phyloP scores from a whole-genome alignment of 208 protist genomes.

The Leishmania turanica region DNA sequence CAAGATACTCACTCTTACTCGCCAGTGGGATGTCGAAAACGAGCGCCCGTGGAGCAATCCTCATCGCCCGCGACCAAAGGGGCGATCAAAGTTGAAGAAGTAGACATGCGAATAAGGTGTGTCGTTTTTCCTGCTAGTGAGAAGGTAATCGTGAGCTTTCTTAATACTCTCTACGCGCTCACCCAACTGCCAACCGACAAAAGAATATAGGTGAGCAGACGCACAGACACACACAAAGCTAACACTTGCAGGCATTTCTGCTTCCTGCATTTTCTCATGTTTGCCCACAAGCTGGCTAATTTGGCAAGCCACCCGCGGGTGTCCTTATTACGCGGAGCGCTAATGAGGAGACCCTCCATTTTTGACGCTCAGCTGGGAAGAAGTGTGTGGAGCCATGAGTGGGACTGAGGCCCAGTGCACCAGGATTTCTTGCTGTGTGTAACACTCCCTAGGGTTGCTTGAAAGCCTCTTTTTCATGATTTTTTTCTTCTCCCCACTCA shows the following conservation, averaged over 20 bases:
- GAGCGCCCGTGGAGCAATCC: slow-evolving; percentile 79
- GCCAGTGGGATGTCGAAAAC: slow-evolving; percentile 86
- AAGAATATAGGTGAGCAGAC: too few relatives aligned
- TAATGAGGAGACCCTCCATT: not conserved
- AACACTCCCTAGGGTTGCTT: not conserved
- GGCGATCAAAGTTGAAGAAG: slow-evolving; percentile 89
- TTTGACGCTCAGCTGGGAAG: not conserved
- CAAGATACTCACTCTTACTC: slow-evolving; percentile 46
- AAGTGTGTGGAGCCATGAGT: not conserved
- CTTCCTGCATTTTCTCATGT: not conserved
- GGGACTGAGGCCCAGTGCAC: not conserved
- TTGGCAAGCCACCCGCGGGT: not conserved
- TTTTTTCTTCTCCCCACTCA: not conserved
- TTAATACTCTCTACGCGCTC: not conserved
- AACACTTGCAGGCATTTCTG: not conserved
- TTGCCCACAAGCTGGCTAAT: not conserved
- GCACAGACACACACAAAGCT: too few relatives aligned
- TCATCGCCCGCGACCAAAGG: slow-evolving; percentile 84
- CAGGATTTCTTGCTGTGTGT: not conserved
- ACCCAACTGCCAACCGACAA: not conserved
- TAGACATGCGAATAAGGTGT: slow-evolving; percentile 8
- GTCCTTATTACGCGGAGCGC: not conserved
- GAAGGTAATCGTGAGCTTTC: not conserved
- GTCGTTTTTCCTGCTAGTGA: slow-evolving; percentile 11
- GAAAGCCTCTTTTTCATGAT: not conserved